Conservation (phyloP, 2,329 filamentous ascomycete genomes). For the Calcarisporium arbuscula region DNA sequence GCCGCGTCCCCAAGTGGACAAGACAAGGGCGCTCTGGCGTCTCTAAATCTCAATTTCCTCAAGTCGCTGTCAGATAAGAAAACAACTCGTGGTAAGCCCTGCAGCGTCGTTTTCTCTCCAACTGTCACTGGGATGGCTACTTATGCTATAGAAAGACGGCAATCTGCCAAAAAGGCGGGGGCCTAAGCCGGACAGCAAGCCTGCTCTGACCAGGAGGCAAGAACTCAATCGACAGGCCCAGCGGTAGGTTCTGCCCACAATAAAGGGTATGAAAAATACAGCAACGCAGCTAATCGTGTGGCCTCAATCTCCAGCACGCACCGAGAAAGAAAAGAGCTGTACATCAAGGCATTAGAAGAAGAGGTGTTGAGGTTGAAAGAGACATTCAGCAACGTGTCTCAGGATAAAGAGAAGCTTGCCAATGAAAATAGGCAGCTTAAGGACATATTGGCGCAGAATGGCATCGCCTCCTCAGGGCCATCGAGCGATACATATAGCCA, state of each 20-base stretch:
- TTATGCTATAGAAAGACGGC: constrained; percentile 53
- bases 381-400: constrained; percentile 64
- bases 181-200: constrained; percentile 94
- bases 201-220: constrained; percentile 83
- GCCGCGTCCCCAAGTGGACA: constrained; percentile 19
- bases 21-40: constrained; percentile 33
- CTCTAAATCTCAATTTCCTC: constrained; percentile 54
- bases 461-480: constrained; percentile 31
- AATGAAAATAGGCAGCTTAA: constrained; percentile 77
- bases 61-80: constrained; percentile 68
- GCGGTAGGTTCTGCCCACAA: constrained; percentile 50
- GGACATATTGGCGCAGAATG: constrained; percentile 46
- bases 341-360: constrained; percentile 89
- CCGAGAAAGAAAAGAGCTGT: constrained; percentile 91
- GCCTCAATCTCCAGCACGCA: constrained; percentile 61
- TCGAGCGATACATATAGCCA: constrained; percentile 39
- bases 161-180: constrained; percentile 83
- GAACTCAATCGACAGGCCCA: constrained; percentile 95
- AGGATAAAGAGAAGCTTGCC: constrained; percentile 68
- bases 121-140: background rate
- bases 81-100: constrained; percentile 61
- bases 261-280: background rate
- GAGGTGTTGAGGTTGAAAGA: constrained; percentile 87
- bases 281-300: constrained; percentile 1
- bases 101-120: background rate